Evolutionary conservation across 2,329 filamentous ascomycete species (phyloP), one percentile per base, ranked within the genome.

Genomic region (Periconia sp.): DNA sequence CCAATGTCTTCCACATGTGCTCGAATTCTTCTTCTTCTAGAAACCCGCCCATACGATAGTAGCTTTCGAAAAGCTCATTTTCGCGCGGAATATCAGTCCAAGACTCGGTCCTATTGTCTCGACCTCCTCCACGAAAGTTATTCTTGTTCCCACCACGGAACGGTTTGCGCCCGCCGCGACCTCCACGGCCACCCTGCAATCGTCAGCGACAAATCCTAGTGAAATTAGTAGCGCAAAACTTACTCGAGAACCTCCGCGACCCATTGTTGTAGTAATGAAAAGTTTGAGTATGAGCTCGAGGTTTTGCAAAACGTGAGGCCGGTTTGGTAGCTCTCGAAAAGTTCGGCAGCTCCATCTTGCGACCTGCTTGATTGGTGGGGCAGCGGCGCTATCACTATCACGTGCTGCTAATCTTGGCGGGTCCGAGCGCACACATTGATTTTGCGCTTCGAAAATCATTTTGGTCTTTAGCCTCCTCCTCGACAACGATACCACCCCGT

Each of bases 21-120:
- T 85, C 80, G 66, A 84, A 86, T 77, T 97, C 93, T 44, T 87
- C 85, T 47, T 92, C 89, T 0, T 89, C 82, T 8, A 97, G 78
- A 54, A 92, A 84, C 6, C 90, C 82, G 30, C 70, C 69, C 92
- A 81, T 57, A 82, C 80, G 60, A 80, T 99, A 99, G 79, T 89
- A 97, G 59, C 81, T 80, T 77, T 97, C 89, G 60, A 96, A 88
- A 65, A 88, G 87, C 70, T 90, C 88, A 76, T 99, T 96, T 65
- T 86, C 79, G 79, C 92, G 94, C 64, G 81, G 76, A 50, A 96
- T 81, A 40, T 88, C 82, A 17, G 65, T 64, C 64, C 82, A 77
- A 46, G 70, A 61, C 55, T 71, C 68, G 14, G 63, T 62, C 41
- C 68, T 62, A 45, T 63, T 68, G 53, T 70, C 65, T 52, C 67